A percentile compares a stretch with the other conserved stretches of the same genome.
phyloP scores from a whole-genome alignment of 2,329 filamentous ascomycete species.

The Apiospora marii region DNA sequence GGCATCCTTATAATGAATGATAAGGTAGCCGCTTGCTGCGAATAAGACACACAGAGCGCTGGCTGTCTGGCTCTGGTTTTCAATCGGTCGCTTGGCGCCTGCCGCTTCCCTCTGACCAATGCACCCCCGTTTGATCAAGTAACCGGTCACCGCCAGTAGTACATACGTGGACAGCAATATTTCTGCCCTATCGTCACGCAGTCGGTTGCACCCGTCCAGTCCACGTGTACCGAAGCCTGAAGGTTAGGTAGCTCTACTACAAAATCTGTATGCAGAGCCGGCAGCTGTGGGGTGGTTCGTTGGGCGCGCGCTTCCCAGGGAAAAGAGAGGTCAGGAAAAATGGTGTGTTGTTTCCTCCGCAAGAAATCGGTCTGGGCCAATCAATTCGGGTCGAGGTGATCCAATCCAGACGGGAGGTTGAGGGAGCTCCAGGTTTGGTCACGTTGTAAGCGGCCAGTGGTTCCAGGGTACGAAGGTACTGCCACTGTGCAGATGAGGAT shows the following conservation, averaged over 20 bases:
- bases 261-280: slow-evolving; percentile 19
- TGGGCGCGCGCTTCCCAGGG: slow-evolving; percentile 22
- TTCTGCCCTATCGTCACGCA: slow-evolving; percentile 27
- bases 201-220: slow-evolving; percentile 28
- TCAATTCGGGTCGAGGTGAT: slow-evolving; percentile 24
- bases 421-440: slow-evolving; percentile 10
- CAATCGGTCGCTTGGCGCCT: slow-evolving; percentile 1
- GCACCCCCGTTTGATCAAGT: slow-evolving; percentile 16
- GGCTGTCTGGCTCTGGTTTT: slow-evolving; percentile 2
- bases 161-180: slow-evolving; percentile 27
- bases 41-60: not conserved
- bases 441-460: slow-evolving; percentile 19
- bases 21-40: slow-evolving; percentile 6
- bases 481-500: slow-evolving; percentile 8
- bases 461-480: slow-evolving; percentile 5
- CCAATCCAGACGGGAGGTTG: slow-evolving; percentile 20
- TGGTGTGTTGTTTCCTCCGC: slow-evolving; percentile 26
- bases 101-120: slow-evolving; percentile 12
- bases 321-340: slow-evolving; percentile 1
- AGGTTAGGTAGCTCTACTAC: slow-evolving; percentile 9
- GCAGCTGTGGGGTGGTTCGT: slow-evolving; percentile 26
- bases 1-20: slow-evolving; percentile 28
- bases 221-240: slow-evolving; percentile 28
- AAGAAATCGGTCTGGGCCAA: slow-evolving; percentile 11
- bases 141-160: slow-evolving; percentile 16